Evolutionary conservation across 345 rosid species (phyloP).

Genomic region (Alliaria petiolata): DNA sequence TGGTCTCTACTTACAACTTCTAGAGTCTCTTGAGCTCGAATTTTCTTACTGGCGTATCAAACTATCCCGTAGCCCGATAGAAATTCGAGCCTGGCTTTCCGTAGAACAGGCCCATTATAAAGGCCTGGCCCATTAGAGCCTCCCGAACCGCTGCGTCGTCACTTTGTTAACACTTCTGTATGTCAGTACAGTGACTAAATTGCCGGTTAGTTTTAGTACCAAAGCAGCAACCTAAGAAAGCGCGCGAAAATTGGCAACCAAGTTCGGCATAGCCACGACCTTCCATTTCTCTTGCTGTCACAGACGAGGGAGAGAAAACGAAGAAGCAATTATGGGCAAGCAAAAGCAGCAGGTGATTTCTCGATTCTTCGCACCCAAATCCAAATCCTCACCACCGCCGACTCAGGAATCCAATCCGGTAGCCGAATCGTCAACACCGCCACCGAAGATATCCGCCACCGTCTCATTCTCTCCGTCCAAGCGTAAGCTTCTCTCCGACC

Average conservation of each 20-base stretch:
- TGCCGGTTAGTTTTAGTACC: no score
- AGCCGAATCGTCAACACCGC: constrained; percentile 29
- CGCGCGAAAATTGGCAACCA: constrained; percentile 29
- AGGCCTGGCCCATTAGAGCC: not conserved
- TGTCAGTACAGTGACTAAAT: not conserved
- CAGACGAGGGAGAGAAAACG: not conserved
- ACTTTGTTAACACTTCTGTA: not conserved
- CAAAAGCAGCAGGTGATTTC: constrained; percentile 82
- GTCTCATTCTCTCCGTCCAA: constrained; percentile 70
- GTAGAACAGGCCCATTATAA: not conserved
- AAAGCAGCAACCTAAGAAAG: not conserved
- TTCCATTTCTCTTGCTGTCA: not conserved
- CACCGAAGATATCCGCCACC: constrained; percentile 58
- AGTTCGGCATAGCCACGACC: constrained; percentile 15
- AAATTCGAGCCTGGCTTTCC: not conserved
- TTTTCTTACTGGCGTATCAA: not conserved
- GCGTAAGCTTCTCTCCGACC: constrained; percentile 66
- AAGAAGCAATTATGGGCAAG: constrained; percentile 51
- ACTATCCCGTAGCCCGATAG: not conserved
- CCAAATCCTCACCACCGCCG: constrained; percentile 40
- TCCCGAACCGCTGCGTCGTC: not conserved
- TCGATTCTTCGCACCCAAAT: constrained; percentile 81
- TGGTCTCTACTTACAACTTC: not conserved
- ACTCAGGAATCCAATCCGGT: constrained; percentile 20
- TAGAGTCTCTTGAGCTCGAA: not conserved